Evolutionary conservation across 2,329 filamentous ascomycete genomes (phyloP).

Genomic region (Hawksworthiomyces lignivorus): DNA sequence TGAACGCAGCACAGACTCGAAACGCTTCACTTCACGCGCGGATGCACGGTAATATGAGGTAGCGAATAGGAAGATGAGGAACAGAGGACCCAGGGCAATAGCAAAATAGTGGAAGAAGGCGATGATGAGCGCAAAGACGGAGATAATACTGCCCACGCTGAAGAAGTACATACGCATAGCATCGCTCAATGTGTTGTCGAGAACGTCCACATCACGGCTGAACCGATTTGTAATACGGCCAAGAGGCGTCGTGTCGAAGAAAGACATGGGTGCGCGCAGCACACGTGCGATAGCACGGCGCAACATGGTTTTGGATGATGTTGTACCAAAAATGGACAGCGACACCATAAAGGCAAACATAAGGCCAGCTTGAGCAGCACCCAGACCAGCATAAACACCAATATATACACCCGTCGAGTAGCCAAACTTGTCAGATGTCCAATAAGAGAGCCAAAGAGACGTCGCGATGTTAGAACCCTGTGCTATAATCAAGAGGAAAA

Average conservation of each 20-base stretch:
- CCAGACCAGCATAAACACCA: slow-evolving; percentile 63
- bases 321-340: slow-evolving; percentile 73
- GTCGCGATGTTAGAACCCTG: slow-evolving; percentile 83
- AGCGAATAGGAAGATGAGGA: slow-evolving; percentile 71
- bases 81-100: slow-evolving; percentile 54
- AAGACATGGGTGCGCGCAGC: slow-evolving; percentile 69
- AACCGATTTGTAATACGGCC: slow-evolving; percentile 96
- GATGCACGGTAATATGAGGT: slow-evolving; percentile 85
- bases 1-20: slow-evolving; percentile 82
- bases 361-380: slow-evolving; percentile 60
- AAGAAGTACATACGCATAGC: slow-evolving; percentile 89
- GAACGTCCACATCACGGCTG: slow-evolving; percentile 88
- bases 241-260: slow-evolving; percentile 94
- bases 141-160: slow-evolving; percentile 72
- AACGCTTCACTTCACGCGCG: slow-evolving; percentile 88
- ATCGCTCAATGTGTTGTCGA: slow-evolving; percentile 89
- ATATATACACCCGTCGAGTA: slow-evolving; percentile 65
- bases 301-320: slow-evolving; percentile 74
- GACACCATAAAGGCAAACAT: slow-evolving; percentile 75
- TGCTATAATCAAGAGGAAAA: slow-evolving; percentile 57
- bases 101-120: slow-evolving; percentile 90
- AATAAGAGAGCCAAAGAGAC: slow-evolving; percentile 88
- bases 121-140: slow-evolving; percentile 84
- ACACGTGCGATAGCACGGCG: slow-evolving; percentile 71
- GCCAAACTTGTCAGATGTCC: slow-evolving; percentile 73